Percentiles rank a stretch among this genome's conserved stretches.
phyloP scores from a whole-genome alignment of 2,329 filamentous ascomycete genomes.

The Chaetomium sp. region DNA sequence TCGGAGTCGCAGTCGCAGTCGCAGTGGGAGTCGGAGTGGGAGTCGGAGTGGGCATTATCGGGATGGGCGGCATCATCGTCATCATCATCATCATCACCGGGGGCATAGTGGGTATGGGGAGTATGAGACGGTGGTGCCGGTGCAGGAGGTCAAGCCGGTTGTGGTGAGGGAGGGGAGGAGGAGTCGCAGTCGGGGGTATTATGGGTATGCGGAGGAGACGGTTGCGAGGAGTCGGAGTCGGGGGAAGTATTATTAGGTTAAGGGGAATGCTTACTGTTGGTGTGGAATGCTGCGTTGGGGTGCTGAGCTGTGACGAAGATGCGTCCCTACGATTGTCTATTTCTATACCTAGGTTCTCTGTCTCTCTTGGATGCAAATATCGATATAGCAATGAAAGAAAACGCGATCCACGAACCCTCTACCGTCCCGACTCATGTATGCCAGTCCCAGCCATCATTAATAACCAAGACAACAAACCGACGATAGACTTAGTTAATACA shows the following conservation, averaged over 20 bases:
- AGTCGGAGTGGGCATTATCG: background rate
- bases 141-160: slow-evolving; percentile 18
- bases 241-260: slow-evolving; percentile 23
- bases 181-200: slow-evolving; percentile 15
- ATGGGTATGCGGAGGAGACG: slow-evolving; percentile 6
- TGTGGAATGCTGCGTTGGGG: too few relatives aligned
- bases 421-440: too few relatives aligned
- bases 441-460: too few relatives aligned
- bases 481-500: too few relatives aligned
- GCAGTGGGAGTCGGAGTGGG: background rate
- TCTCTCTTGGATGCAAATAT: too few relatives aligned
- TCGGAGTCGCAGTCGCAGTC: background rate
- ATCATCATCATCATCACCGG: too few relatives aligned
- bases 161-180: slow-evolving; percentile 16
- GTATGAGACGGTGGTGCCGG: slow-evolving; percentile 22
- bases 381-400: too few relatives aligned
- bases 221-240: slow-evolving; percentile 26
- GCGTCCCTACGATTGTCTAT: too few relatives aligned
- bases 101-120: slow-evolving; percentile 7
- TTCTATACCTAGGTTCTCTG: too few relatives aligned
- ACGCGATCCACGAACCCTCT: too few relatives aligned
- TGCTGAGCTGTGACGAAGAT: too few relatives aligned
- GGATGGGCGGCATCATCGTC: background rate
- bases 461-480: too few relatives aligned
- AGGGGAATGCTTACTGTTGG: background rate